Conservation (phyloP, 73 alveolate species). For the Uronychia setigera region DNA sequence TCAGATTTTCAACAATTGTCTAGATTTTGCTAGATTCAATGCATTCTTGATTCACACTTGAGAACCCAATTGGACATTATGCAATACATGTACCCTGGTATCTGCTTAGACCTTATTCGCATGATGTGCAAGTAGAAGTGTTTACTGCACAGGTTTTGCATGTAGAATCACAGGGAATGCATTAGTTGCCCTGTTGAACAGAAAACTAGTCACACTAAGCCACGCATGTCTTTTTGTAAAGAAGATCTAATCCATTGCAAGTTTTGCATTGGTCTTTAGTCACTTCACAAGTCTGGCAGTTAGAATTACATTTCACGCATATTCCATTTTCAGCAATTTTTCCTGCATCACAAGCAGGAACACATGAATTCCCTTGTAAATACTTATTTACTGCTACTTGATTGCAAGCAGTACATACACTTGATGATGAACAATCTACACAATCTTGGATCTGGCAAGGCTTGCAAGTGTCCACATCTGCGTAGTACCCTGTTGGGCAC, state of each 20-base stretch:
- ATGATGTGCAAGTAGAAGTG: background rate
- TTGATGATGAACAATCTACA: background rate
- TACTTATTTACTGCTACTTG: background rate
- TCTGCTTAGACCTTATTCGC: constrained; percentile 1
- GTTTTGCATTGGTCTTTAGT: background rate
- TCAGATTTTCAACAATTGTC: background rate
- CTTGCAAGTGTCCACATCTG: background rate
- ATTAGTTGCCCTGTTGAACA: background rate
- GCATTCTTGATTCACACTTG: background rate
- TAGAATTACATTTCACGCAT: constrained; percentile 3
- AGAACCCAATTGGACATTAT: background rate
- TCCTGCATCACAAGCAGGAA: constrained; percentile 5
- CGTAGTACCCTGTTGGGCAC: background rate
- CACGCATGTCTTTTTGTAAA: background rate
- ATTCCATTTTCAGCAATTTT: background rate
- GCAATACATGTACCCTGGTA: background rate
- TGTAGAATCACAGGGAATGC: background rate
- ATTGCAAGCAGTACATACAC: background rate
- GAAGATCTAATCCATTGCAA: background rate
- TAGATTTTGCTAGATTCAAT: too few species aligned
- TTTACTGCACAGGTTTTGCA: background rate
- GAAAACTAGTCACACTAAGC: background rate
- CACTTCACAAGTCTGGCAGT: background rate
- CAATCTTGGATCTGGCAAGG: background rate
- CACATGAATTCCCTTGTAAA: background rate